These are phyloP conservation scores for Pyricularia pennisetigena DNA, from an alignment of 2,329 filamentous ascomycete species.

Conservation along the genomic window DNA sequence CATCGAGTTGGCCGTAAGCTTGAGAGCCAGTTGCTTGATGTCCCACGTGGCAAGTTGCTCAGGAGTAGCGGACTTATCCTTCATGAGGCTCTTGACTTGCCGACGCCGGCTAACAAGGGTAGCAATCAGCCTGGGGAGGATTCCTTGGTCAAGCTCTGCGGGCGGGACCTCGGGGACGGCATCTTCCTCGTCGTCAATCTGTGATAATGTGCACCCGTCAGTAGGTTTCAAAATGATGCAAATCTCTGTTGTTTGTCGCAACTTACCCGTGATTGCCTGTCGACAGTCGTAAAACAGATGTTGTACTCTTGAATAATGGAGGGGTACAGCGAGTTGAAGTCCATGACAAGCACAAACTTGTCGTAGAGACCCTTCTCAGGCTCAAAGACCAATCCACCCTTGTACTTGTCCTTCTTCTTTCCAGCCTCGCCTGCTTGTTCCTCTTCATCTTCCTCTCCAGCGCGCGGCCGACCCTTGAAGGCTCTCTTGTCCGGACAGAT, in stretches of 20 bases:
- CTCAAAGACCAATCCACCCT: slow-evolving; percentile 96
- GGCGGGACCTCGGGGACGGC: slow-evolving; percentile 76
- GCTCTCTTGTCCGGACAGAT: slow-evolving; percentile 93
- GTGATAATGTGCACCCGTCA: neutral
- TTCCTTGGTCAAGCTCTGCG: slow-evolving; percentile 65
- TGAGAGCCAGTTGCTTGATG: slow-evolving; percentile 92
- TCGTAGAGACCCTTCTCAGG: slow-evolving; percentile 96
- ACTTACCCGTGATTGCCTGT: slow-evolving; percentile 62
- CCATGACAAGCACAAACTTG: slow-evolving; percentile 98
- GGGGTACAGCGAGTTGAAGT: slow-evolving; percentile 98
- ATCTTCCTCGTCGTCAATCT: slow-evolving; percentile 60
- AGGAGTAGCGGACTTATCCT: slow-evolving; percentile 73
- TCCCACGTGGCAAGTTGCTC: slow-evolving; percentile 94
- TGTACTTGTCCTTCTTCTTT: slow-evolving; percentile 99
- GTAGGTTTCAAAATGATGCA: neutral
- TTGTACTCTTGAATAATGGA: slow-evolving; percentile 99
- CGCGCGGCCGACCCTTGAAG: slow-evolving; percentile 53
- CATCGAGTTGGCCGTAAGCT: slow-evolving; percentile 98
- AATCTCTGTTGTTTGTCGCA: neutral
- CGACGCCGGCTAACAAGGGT: slow-evolving; percentile 82
- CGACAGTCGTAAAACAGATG: slow-evolving; percentile 97
- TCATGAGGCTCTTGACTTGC: slow-evolving; percentile 96
- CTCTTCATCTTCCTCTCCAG: slow-evolving; percentile 66
- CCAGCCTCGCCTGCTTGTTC: slow-evolving; percentile 20
- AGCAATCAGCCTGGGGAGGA: slow-evolving; percentile 83